These are phyloP conservation scores for Candida glucosophila DNA, from an alignment of 1,139 yeast species.

Conservation along the genomic window DNA sequence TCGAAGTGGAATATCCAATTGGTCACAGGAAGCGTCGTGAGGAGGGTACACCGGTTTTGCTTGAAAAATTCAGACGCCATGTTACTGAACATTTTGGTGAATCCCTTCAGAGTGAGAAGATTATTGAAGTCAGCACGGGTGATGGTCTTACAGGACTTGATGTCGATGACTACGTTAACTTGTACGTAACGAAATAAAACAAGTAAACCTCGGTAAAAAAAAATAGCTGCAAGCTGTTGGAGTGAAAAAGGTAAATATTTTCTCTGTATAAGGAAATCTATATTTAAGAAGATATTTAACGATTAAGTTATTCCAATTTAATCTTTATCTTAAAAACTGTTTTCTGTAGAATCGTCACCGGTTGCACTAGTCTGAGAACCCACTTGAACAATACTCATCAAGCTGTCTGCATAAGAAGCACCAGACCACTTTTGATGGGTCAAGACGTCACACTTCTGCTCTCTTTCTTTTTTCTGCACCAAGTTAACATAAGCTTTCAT, in stretches of 20 bases:
- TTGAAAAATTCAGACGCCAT: constrained; percentile 42
- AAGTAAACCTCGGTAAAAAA: no score
- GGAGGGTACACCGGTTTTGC: constrained; percentile 48
- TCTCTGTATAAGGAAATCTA: no score
- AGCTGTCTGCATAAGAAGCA: constrained; percentile 41
- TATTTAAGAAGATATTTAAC: no score
- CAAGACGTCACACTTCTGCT: constrained; percentile 38
- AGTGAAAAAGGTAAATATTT: no score
- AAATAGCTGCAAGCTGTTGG: no score
- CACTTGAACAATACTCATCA: constrained; percentile 13
- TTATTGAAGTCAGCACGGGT: constrained; percentile 23
- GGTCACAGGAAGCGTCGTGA: constrained; percentile 51
- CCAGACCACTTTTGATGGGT: constrained; percentile 59
- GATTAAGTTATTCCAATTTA: no score
- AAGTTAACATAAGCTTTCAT: constrained; percentile 50
- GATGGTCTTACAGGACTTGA: constrained; percentile 30
- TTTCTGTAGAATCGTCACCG: constrained; percentile 42
- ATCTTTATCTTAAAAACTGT: constrained; percentile 4
- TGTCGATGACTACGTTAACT: constrained; percentile 41
- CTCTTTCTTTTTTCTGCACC: constrained; percentile 40
- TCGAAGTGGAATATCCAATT: constrained; percentile 43
- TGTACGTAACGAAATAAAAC: constrained; percentile 12
- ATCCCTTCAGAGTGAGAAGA: constrained; percentile 20
- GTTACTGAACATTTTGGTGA: constrained; percentile 33
- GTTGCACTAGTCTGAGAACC: constrained; percentile 33